Conservation (phyloP, 192 early-diverging fungal genomes). For the Podila clonocystis region DNA sequence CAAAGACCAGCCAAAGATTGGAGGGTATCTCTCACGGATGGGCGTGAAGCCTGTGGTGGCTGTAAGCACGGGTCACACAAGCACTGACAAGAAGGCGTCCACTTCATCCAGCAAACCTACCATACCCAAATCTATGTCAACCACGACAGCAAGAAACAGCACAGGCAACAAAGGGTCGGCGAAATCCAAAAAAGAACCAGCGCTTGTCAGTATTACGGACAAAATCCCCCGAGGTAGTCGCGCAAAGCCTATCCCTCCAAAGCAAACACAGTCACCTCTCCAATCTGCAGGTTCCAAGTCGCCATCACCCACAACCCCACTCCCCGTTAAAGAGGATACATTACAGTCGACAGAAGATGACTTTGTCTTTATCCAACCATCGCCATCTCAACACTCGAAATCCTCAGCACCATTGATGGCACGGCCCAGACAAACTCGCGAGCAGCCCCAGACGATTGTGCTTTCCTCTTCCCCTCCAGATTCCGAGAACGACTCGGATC, state of each 20-base stretch:
- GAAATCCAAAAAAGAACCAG: background rate
- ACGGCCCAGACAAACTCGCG: too few relatives aligned
- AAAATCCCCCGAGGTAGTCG: background rate
- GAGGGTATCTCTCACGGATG: background rate
- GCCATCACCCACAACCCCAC: background rate
- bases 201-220: background rate
- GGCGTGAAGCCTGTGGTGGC: background rate
- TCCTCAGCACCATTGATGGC: too few relatives aligned
- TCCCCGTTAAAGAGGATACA: background rate
- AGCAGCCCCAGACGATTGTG: too few relatives aligned
- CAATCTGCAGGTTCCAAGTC: background rate
- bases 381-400: background rate
- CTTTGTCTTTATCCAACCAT: background rate
- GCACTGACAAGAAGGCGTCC: too few relatives aligned
- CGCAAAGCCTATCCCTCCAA: background rate
- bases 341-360: background rate
- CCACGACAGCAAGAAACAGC: background rate
- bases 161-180: background rate
- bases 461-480: too few relatives aligned
- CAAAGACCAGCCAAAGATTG: conserved; percentile 6
- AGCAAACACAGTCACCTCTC: background rate
- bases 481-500: background rate
- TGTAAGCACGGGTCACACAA: too few relatives aligned
- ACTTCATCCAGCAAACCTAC: background rate
- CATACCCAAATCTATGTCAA: background rate